Conservation (phyloP, 768 basidiomycete species). For the Panus rudis region DNA sequence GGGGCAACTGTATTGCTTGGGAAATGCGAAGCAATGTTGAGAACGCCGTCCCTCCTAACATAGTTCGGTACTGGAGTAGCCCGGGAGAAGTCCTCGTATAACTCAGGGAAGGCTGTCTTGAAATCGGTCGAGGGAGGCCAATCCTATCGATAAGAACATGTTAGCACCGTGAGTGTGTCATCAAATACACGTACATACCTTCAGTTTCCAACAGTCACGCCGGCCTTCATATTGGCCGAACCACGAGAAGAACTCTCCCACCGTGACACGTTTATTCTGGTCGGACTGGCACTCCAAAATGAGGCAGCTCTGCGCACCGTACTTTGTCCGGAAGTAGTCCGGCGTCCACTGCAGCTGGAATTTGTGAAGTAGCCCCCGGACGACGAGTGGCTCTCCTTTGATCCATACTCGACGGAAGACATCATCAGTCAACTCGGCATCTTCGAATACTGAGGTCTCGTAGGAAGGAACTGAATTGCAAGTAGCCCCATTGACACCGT, state of each 20-base stretch:
- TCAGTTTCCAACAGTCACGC: conserved; percentile 64
- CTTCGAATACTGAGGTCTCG: conserved; percentile 37
- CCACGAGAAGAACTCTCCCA: conserved; percentile 70
- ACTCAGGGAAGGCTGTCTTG: conserved; percentile 70
- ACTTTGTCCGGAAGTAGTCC: conserved; percentile 66
- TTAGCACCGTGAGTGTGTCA: not conserved
- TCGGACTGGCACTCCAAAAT: conserved; percentile 84
- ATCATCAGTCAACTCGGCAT: conserved; percentile 46
- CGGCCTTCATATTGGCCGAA: conserved; percentile 67
- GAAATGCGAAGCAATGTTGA: conserved; percentile 88
- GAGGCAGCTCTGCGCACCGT: conserved; percentile 55
- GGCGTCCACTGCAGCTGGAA: conserved; percentile 78
- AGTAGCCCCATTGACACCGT: not conserved
- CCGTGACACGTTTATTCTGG: conserved; percentile 49
- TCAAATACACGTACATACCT: conserved; percentile 35
- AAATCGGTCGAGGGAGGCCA: conserved; percentile 92
- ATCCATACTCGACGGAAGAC: conserved; percentile 68
- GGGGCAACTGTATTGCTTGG: conserved; percentile 72
- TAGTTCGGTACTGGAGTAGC: conserved; percentile 86
- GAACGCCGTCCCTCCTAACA: conserved; percentile 82
- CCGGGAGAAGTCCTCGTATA: conserved; percentile 78
- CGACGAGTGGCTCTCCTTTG: conserved; percentile 69
- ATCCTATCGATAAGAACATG: conserved; percentile 44
- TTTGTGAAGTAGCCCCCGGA: conserved; percentile 54
- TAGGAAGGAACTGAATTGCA: conserved; percentile 44